Evolutionary conservation across 176 grass and related monocot species (phyloP), one percentile per base, ranked within the genome.

Genomic region (Eleusine indica): DNA sequence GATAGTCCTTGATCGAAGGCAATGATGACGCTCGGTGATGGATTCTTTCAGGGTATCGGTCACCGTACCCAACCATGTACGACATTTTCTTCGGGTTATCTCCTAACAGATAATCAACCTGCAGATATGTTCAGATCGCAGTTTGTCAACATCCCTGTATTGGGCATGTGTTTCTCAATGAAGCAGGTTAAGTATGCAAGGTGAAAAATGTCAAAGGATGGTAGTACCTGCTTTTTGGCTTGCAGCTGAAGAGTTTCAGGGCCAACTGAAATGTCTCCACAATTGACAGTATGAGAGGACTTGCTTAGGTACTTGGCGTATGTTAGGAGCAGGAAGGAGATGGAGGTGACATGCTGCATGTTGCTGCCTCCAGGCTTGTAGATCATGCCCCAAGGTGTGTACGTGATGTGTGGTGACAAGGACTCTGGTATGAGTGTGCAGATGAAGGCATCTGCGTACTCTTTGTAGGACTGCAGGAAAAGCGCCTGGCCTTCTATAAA

Each of bases 321-420:
- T 7, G 91, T 66, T 1, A 98, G 85, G 70, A 98, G 93, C 18
- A 98, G 91, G 75, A 98, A 98, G 4, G 96, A 87, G 64, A 98
- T 90, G 68, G 93, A 84, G 30, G 96, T 98, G 60, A 98, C 96
- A 87, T 98, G 96, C 66, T 98, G 96, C 96, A 92, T 98, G 57
- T 98, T 98, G 77, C 96, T 95, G 76, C 96, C 96, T 68, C 96
- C 96, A 29, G 91, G 89, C 75, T 90, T 98, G 87, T 98, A 98
- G 65, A 98, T 89, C 80, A 98, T 88, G 11, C 96, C 96, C 2
- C 91, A 91, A 13, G 89, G 89, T 5, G 91, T 95, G 89, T 95
- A 98, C 5, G 86, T 74, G 80, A 98, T 92, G 74, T 95, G 96
- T 0, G 87, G 90, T 3, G 93, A 98, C 39, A 91, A 90, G 4